phyloP scores from a whole-genome alignment of 2,329 filamentous ascomycete genomes.

The Pseudogymnoascus sp. region DNA sequence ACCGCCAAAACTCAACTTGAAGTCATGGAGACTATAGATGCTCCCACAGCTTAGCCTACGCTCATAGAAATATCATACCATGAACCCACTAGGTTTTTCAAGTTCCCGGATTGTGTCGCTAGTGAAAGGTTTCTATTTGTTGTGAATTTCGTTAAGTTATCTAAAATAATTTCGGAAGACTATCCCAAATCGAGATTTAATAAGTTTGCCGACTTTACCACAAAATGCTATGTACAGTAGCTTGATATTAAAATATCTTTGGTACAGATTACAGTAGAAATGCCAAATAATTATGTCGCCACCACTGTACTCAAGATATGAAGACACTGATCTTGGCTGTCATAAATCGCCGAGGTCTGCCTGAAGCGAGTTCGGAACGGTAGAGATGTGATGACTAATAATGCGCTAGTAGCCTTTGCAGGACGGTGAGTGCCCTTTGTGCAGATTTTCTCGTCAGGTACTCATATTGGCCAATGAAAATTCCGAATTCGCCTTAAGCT shows the following conservation, averaged over 20 bases:
- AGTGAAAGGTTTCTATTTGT: background rate
- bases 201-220: background rate
- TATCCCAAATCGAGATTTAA: background rate
- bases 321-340: background rate
- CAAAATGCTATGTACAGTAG: background rate
- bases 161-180: background rate
- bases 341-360: background rate
- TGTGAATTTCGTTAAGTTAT: background rate
- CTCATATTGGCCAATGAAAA: slow-evolving; percentile 2
- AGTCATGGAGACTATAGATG: background rate
- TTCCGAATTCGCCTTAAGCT: background rate
- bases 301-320: background rate
- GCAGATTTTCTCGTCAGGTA: slow-evolving; percentile 6
- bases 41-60: background rate
- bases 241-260: background rate
- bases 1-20: background rate
- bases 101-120: background rate
- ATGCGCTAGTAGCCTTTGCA: background rate
- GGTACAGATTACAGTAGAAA: background rate
- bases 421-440: slow-evolving; percentile 3
- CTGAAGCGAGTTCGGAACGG: background rate
- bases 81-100: background rate
- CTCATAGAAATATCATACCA: background rate
- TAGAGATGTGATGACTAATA: background rate
- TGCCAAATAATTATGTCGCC: background rate